Evolutionary conservation across 805 yeast species (phyloP).

Genomic region (Teunomyces gatunensis): DNA sequence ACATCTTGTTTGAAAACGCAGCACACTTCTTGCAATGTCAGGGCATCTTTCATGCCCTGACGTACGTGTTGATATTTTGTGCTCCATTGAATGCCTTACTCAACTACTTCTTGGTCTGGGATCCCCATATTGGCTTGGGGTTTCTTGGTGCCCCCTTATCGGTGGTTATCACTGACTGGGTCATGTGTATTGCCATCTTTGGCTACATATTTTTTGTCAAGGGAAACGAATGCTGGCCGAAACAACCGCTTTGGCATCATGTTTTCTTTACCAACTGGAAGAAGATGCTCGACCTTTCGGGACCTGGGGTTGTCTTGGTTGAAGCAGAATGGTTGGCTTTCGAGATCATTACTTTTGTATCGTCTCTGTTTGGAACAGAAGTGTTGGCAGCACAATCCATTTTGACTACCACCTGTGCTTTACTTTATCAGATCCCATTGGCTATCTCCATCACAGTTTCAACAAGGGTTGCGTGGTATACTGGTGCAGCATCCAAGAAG

Average conservation of each 20-base stretch:
- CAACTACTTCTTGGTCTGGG: slow-evolving; percentile 73
- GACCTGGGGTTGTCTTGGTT: slow-evolving; percentile 76
- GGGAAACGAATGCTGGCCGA: slow-evolving; percentile 47
- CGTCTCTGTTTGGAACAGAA: slow-evolving; percentile 64
- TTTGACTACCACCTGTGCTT: slow-evolving; percentile 62
- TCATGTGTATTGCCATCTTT: slow-evolving; percentile 60
- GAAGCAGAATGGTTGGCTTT: slow-evolving; percentile 79
- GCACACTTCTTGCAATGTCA: slow-evolving; percentile 75
- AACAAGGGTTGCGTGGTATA: slow-evolving; percentile 72
- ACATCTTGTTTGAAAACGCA: slow-evolving; percentile 66
- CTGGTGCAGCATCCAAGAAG: slow-evolving; percentile 59
- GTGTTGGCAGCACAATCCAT: slow-evolving; percentile 74
- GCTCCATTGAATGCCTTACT: slow-evolving; percentile 71
- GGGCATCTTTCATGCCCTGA: slow-evolving; percentile 77
- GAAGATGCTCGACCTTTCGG: slow-evolving; percentile 58
- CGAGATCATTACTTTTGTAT: slow-evolving; percentile 67
- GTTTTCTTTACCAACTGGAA: slow-evolving; percentile 53
- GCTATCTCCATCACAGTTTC: slow-evolving; percentile 74
- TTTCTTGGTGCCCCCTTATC: slow-evolving; percentile 77
- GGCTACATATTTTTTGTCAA: slow-evolving; percentile 43
- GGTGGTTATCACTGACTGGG: slow-evolving; percentile 66
- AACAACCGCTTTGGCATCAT: slow-evolving; percentile 20
- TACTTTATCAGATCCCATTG: slow-evolving; percentile 72
- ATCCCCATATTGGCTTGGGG: slow-evolving; percentile 52
- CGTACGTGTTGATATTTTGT: slow-evolving; percentile 64